Conservation (phyloP, 1,284 basidiomycete genomes). For the Xerocomus minutiporus region DNA sequence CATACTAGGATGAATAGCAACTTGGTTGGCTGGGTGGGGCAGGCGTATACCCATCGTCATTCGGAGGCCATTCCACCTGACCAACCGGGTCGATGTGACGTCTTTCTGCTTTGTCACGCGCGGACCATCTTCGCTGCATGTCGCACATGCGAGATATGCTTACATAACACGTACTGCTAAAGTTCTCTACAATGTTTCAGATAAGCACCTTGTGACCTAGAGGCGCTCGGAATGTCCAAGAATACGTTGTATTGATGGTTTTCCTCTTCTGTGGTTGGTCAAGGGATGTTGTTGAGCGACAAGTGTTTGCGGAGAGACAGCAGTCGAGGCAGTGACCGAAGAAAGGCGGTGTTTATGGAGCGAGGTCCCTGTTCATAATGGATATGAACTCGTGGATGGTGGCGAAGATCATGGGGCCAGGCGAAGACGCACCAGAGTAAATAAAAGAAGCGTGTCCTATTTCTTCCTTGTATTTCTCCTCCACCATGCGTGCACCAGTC, state of each 20-base stretch:
- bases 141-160: not conserved
- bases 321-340: not conserved
- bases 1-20: too few relatives aligned
- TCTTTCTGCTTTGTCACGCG: not conserved
- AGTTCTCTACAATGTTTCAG: not conserved
- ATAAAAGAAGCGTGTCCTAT: not conserved
- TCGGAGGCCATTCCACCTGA: not conserved
- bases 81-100: too few relatives aligned
- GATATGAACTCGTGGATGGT: not conserved
- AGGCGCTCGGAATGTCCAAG: too few relatives aligned
- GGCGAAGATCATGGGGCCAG: not conserved
- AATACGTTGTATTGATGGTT: not conserved
- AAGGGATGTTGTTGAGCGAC: not conserved
- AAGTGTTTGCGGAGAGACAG: too few relatives aligned
- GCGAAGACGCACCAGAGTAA: not conserved
- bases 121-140: not conserved
- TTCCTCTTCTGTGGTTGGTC: not conserved
- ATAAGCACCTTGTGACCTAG: too few relatives aligned
- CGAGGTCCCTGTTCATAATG: not conserved
- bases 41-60: too few relatives aligned
- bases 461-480: not conserved
- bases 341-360: not conserved
- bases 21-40: too few relatives aligned
- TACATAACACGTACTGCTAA: not conserved
- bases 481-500: constrained; percentile 6